Evolutionary conservation across 2,329 filamentous ascomycete species (phyloP).

Genomic region (Capronia epimyces): DNA sequence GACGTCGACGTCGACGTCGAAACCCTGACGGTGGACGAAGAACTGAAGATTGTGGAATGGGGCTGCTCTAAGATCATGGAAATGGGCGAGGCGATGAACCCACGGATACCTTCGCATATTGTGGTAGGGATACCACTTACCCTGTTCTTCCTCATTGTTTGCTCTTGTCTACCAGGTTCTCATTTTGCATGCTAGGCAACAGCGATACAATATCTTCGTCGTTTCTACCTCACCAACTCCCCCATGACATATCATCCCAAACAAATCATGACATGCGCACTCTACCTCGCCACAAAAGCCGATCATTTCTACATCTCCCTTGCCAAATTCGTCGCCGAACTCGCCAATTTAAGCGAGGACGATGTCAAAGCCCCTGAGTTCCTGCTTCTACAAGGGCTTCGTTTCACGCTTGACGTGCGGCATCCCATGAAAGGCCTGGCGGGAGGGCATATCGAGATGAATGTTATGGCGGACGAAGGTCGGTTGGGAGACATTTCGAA

Average conservation of each 20-base stretch:
- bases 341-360: constrained; percentile 67
- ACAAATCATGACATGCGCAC: constrained; percentile 78
- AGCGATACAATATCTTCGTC: constrained; percentile 80
- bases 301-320: constrained; percentile 73
- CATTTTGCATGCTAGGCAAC: constrained; percentile 54
- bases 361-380: constrained; percentile 89
- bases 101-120: constrained; percentile 49
- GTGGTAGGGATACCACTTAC: constrained; percentile 28
- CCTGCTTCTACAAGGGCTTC: constrained; percentile 80
- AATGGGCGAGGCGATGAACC: constrained; percentile 55
- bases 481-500: constrained; percentile 29
- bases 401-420: constrained; percentile 88
- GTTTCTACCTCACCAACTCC: constrained; percentile 94
- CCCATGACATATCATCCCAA: constrained; percentile 94
- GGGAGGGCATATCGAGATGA: constrained; percentile 74
- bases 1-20: constrained; percentile 47
- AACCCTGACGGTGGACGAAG: constrained; percentile 77
- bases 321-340: constrained; percentile 61
- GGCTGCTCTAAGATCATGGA: constrained; percentile 61
- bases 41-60: constrained; percentile 72
- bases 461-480: constrained; percentile 57
- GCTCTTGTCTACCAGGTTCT: neutral
- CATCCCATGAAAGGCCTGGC: constrained; percentile 87
- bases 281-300: constrained; percentile 91
- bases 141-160: neutral